phyloP scores from a whole-genome alignment of 768 basidiomycete genomes.

The Boletus tomentosulus region DNA sequence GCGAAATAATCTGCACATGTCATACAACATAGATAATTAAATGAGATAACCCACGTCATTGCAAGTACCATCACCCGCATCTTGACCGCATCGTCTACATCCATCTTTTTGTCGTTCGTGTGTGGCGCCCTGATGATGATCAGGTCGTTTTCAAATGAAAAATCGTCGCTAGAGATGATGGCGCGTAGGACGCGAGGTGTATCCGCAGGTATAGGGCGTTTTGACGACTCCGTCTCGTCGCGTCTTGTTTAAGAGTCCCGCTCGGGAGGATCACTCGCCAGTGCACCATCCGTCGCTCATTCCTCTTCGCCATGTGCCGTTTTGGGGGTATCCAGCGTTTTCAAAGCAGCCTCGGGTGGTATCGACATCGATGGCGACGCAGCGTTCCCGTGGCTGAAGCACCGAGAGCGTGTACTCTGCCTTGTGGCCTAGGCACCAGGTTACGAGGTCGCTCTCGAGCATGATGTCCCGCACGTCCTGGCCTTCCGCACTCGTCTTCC shows the following conservation, averaged over 20 bases:
- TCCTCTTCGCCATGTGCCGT: background rate
- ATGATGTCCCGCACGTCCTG: slow-evolving; percentile 20
- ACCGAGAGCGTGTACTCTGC: slow-evolving; percentile 18
- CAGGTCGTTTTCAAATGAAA: slow-evolving; percentile 19
- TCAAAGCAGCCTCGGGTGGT: slow-evolving; percentile 1
- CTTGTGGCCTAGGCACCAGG: slow-evolving; percentile 11
- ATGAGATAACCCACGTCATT: slow-evolving; percentile 11
- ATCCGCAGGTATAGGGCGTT: background rate
- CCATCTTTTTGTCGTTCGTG: slow-evolving; percentile 10
- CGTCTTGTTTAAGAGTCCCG: too few relatives aligned
- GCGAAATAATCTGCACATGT: slow-evolving; percentile 9
- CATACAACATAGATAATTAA: slow-evolving; percentile 13
- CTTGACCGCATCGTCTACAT: slow-evolving; percentile 14
- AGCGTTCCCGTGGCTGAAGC: slow-evolving; percentile 1
- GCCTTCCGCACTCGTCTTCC: slow-evolving; percentile 13
- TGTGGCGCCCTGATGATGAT: slow-evolving; percentile 14
- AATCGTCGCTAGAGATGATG: slow-evolving; percentile 18
- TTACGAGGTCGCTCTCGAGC: slow-evolving; percentile 26
- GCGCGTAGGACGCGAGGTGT: slow-evolving; percentile 11
- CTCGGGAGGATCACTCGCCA: background rate
- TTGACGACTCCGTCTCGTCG: too few relatives aligned
- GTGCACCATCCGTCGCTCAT: background rate
- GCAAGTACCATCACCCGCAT: slow-evolving; percentile 26
- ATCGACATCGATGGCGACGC: background rate
- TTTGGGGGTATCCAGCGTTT: slow-evolving; percentile 2